Evolutionary conservation across 1,284 basidiomycete genomes (phyloP), one percentile per base, ranked within the genome.

Genomic region (Gastroboletus turbinatus): DNA sequence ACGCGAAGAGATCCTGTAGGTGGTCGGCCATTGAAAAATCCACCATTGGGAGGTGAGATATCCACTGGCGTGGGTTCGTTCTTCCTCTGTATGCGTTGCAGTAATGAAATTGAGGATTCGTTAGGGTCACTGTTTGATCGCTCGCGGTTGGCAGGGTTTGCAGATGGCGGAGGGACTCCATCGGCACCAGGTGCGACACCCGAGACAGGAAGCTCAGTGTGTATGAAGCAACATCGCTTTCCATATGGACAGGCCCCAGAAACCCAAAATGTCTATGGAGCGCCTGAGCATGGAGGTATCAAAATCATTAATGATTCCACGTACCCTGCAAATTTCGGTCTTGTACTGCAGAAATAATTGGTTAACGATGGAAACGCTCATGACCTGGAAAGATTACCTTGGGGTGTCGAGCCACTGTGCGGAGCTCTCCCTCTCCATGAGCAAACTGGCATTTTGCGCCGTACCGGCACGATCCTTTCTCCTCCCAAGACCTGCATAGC

Each of bases 401-500:
- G 46, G 92, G 92, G 70, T 96, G 93, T 59, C 93, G 82, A 60
- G 84, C 72, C 21, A 94, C 88, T 56, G 81, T 84, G 38, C 92
- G 84, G 43, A 96, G 78, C 72, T 96, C 93, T 0, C 92, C 87
- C 67, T 92, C 87, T 46, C 94, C 94, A 65, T 96, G 93, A 27
- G 93, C 92, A 68, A 94, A 94, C 71, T 94, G 92, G 67, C 92
- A 94, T 73, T 94, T 94, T 38, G 82, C 73, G 10, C 88, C 89
- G 65, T 96, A 96, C 44, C 92, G 81, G 72, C 94, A 96, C n/a
- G 79, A 77, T 2, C 92, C 91, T 68, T 93, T 94, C 75, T 96
- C 93, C 71, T 94, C 93, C 92, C 93, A 96, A 69, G 91, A 94
- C 59, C 93, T 79, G 74, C 93, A 96, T 35, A 95, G 66, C 69